Conservation (phyloP, 768 basidiomycete species). For the Tulasnella calospora region DNA sequence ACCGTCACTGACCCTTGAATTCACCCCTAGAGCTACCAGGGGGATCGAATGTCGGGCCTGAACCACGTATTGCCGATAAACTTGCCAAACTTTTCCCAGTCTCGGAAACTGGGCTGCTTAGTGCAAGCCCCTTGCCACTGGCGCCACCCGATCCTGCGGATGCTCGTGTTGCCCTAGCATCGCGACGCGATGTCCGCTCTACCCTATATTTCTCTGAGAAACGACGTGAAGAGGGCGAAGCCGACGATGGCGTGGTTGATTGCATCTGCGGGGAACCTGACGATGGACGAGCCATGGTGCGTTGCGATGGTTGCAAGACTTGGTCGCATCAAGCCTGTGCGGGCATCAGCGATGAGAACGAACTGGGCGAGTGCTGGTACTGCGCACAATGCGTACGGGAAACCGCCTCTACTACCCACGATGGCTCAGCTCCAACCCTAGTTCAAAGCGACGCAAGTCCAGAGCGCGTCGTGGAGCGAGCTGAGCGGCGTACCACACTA, state of each 20-base stretch:
- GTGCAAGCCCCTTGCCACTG: conserved; percentile 32
- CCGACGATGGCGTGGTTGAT: conserved; percentile 48
- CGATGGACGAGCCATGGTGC: conserved; percentile 71
- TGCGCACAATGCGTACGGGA: conserved; percentile 48
- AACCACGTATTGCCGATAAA: conserved; percentile 32
- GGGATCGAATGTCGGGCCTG: background rate
- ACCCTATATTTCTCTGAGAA: conserved; percentile 45
- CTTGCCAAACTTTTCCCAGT: conserved; percentile 24
- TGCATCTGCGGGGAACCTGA: conserved; percentile 66
- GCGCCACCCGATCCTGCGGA: conserved; percentile 63
- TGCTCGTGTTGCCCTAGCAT: conserved; percentile 65
- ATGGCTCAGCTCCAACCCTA: background rate
- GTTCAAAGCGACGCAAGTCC: conserved; percentile 13
- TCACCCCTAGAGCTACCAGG: background rate
- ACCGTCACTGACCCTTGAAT: background rate
- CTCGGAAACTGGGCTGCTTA: conserved; percentile 29
- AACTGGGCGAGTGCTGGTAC: conserved; percentile 75
- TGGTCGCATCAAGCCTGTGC: conserved; percentile 84
- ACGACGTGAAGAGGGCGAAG: conserved; percentile 38
- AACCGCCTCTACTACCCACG: background rate
- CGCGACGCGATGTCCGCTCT: conserved; percentile 63
- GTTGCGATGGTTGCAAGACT: conserved; percentile 71
- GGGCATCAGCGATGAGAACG: conserved; percentile 57
- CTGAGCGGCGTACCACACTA: conserved; percentile 7
- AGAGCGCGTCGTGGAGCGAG: background rate